Conservation (phyloP, 164 flowering plant genomes). For the Chimonanthus salicifolius region DNA sequence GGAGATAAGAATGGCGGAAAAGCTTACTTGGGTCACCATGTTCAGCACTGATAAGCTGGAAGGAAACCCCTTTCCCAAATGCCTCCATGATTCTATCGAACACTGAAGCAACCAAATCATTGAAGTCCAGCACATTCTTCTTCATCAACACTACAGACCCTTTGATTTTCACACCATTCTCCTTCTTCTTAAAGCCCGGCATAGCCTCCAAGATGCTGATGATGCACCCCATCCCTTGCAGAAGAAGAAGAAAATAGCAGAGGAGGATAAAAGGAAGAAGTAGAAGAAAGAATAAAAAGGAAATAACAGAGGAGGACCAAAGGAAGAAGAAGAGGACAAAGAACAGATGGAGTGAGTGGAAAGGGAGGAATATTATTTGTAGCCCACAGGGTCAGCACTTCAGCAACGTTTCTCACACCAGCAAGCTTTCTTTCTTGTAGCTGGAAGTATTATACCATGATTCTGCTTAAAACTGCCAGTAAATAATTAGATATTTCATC, state of each 20-base stretch:
- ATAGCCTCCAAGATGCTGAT: conserved; percentile 6
- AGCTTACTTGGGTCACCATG: conserved; percentile 36
- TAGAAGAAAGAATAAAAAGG: background rate
- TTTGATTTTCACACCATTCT: conserved; percentile 22
- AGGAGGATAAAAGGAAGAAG: background rate
- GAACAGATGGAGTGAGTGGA: too few relatives aligned
- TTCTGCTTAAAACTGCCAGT: too few relatives aligned
- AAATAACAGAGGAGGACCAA: background rate
- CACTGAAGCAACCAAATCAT: conserved; percentile 40
- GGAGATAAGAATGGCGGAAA: background rate
- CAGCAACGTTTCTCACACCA: too few relatives aligned
- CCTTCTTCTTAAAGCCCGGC: background rate
- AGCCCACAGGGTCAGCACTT: too few relatives aligned
- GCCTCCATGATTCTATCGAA: conserved; percentile 43
- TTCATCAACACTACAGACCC: conserved; percentile 67
- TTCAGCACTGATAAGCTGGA: conserved; percentile 53
- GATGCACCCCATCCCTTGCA: background rate
- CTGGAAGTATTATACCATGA: too few relatives aligned
- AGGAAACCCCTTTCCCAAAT: conserved; percentile 35
- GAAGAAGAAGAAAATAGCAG: background rate
- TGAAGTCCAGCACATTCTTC: conserved; percentile 58
- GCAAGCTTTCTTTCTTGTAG: too few relatives aligned
- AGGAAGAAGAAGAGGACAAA: background rate
- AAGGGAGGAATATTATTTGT: too few relatives aligned
- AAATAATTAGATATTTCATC: too few relatives aligned